These are phyloP conservation scores for Thyridium curvatum DNA, from an alignment of 2,329 filamentous ascomycete species.

Conservation along the genomic window DNA sequence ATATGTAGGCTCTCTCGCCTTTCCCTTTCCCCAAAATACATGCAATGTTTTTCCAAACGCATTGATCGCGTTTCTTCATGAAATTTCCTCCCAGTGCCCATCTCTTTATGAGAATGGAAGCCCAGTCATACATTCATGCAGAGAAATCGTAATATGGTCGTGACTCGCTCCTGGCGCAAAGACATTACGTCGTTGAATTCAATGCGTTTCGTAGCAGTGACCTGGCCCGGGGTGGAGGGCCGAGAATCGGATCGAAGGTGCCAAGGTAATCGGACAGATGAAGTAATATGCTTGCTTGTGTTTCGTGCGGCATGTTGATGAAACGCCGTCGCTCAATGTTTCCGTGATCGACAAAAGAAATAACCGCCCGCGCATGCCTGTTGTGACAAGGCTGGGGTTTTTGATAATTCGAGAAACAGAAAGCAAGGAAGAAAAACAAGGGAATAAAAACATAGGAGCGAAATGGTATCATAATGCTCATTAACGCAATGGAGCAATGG, in stretches of 20 bases:
- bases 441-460: constrained; percentile 8
- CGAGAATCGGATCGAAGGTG: background rate
- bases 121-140: constrained; percentile 28
- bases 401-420: constrained; percentile 14
- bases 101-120: constrained; percentile 4
- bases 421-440: constrained; percentile 22
- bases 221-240: background rate
- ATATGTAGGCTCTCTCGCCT: no score
- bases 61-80: constrained; percentile 4
- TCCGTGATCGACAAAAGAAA: constrained; percentile 4
- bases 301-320: background rate
- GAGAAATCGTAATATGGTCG: constrained; percentile 16
- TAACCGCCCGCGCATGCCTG: background rate
- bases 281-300: no score
- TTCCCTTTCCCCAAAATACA: no score
- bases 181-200: constrained; percentile 17
- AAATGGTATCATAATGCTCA: constrained; percentile 8
- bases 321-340: constrained; percentile 23
- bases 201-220: constrained; percentile 16
- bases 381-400: background rate
- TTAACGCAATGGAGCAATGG: constrained; percentile 4
- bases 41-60: background rate
- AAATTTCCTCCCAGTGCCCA: constrained; percentile 3
- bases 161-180: constrained; percentile 12
- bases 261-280: no score